A percentile compares a stretch with the other conserved stretches of the same genome.
Evolutionary conservation across 2,329 filamentous ascomycete genomes (phyloP).

Genomic region (Fusarium nelsonii): DNA sequence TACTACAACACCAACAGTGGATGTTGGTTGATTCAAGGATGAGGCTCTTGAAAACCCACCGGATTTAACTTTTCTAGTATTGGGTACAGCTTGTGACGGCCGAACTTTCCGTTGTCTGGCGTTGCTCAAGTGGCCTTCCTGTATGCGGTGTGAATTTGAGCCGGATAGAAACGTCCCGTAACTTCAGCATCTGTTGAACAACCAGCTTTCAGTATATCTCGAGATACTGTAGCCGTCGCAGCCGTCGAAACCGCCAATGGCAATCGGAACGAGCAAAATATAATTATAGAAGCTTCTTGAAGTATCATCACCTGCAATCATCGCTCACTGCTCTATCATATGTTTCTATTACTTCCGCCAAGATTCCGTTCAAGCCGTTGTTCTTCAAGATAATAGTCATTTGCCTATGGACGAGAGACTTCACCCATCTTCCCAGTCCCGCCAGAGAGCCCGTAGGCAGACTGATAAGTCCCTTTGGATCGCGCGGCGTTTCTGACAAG

Average conservation of each 20-base stretch:
- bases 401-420: neutral
- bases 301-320: conserved; percentile 35
- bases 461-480: neutral
- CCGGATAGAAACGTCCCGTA: neutral
- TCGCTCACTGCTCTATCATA: conserved; percentile 14
- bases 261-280: neutral
- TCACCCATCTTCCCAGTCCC: neutral
- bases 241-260: neutral
- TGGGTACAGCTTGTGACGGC: conserved; percentile 3
- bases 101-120: conserved; percentile 17
- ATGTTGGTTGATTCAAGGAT: conserved; percentile 10
- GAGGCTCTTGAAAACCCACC: conserved; percentile 27
- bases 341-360: conserved; percentile 4
- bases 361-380: neutral
- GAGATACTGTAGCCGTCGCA: neutral
- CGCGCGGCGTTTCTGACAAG: conserved; percentile 21
- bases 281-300: neutral
- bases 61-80: conserved; percentile 8
- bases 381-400: neutral
- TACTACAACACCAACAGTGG: neutral
- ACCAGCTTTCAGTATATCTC: neutral
- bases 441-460: neutral
- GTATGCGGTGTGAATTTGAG: conserved; percentile 8
- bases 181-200: too few relatives aligned
- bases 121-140: neutral